Evolutionary conservation across 2,329 filamentous ascomycete genomes (phyloP), one percentile per base, ranked within the genome.

Genomic region (Herpotrichia juniperi): DNA sequence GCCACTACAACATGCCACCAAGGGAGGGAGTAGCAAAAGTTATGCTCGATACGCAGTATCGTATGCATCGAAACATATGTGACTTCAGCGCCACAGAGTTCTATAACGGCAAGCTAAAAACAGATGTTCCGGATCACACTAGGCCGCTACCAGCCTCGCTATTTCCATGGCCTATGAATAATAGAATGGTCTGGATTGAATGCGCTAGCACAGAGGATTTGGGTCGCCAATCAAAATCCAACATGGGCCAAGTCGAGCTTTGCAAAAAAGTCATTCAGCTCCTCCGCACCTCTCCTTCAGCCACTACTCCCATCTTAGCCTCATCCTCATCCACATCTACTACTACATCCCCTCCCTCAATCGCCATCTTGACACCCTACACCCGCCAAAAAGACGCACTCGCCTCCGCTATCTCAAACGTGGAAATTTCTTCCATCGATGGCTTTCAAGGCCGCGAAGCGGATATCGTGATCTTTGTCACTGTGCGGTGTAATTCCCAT

Each of bases 41-140:
- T 16, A 79, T 80, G 76, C 60, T 80, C 4, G 71, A 78, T 46
- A 75, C 67, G 0, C 78, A 80, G 50, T 78, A 79, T 54, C 73
- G 77, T 1, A 79, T 79, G 75, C 75, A 78, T 54, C 63, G 63
- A 0, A 55, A 54, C 1, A 69, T 80, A 8, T 78, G 76, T 52
- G 39, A 59, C n/a, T 77, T 78, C 44, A 72, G 64, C 48, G 78
- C 76, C 0, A 46, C 32, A 0, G 72, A 77, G 42, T 78, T 79
- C 52, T 79, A 79, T 48, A 50, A 68, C 0, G 58, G 62, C 1
- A 72, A 62, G 10, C 55, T 80, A 1, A 59, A 66, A 3, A 76
- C 75, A 0, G 73, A 67, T 0, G 57, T 76, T 6, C n/a, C 31
- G 7, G 56, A 54, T 5, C 19, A 46, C 2, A 58, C 48, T 1